Base-by-base conservation (phyloP, 1,139 yeast species). In the Candida sp. region DNA sequence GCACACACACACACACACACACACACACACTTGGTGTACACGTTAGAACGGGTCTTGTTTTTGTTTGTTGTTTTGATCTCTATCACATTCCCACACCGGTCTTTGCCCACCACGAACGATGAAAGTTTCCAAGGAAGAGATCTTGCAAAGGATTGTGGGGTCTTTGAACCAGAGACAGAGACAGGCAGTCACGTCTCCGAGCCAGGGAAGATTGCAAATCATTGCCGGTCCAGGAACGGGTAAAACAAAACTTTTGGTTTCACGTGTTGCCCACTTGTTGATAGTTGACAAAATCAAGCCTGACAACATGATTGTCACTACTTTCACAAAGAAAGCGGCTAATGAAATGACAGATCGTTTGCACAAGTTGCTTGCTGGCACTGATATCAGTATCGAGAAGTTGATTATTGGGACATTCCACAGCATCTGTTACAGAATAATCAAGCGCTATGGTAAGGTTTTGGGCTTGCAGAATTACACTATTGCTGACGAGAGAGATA, bases 211-310 rank as follows among this genome's bases (percentile, higher is more conserved):
- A 28, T 71, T 91, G 39, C 96, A 90, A 63, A 84, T 93, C 30
- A 78, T 92, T 33, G 98, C 98, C 0, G 98, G 98, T 0, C 98
- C 98, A 0, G 98, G 98, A 2, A 88, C 85, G 0, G 93, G 93
- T 4, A 89, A 92, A 66, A 92, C 98, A 3, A 89, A 86, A 61
- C 93, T 93, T 2, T 70, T 93, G 42, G 85, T 90, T 0, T 78
- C 92, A 1, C 75, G 97, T 44, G 96, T 91, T 7, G 96, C 96
- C 0, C 81, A 85, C 62, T 72, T 92, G 34, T 61, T 90, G 26
- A 58, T 83, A 2, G 68, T 77, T 8, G 79, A 83, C 35, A 63
- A 74, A 2, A 67, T 86, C 1, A 69, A 75, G 1, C 92, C 97
- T 0, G 74, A 77, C 31, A 70, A 80, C 44, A 79, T 93, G 39